Evolutionary conservation across 163 green algal genomes (phyloP).

Genomic region (Prototheca wickerhamii): DNA sequence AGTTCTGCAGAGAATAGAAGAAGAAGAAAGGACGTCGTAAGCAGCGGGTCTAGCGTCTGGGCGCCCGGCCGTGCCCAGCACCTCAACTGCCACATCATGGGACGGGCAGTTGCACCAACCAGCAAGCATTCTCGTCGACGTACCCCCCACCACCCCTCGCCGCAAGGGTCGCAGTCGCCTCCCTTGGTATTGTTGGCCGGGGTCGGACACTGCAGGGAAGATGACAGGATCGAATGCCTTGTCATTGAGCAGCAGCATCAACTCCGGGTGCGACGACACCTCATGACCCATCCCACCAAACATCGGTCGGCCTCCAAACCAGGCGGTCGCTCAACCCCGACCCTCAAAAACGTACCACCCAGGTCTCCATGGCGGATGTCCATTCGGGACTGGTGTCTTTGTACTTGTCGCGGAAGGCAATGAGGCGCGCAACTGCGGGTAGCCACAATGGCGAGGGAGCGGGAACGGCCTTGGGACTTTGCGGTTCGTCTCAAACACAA

Average conservation of each 20-base stretch:
- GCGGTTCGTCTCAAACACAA: too few species aligned
- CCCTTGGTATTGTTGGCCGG: background rate
- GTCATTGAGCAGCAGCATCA: too few species aligned
- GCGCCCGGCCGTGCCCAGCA: background rate
- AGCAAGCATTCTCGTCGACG: background rate
- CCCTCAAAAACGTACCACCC: background rate
- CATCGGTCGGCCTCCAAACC: too few species aligned
- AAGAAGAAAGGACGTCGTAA: background rate
- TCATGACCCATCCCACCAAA: too few species aligned
- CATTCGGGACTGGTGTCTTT: background rate
- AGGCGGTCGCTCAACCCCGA: too few species aligned
- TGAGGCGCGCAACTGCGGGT: background rate
- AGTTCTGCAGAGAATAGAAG: constrained; percentile 9
- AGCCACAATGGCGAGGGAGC: too few species aligned
- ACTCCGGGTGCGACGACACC: too few species aligned
- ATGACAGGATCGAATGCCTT: too few species aligned
- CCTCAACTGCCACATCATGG: background rate
- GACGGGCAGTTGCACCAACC: background rate
- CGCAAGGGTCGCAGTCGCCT: constrained; percentile 11
- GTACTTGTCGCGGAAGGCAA: constrained; percentile 4
- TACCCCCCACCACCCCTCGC: constrained; percentile 10
- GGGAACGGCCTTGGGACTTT: too few species aligned
- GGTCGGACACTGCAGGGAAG: constrained; percentile 4
- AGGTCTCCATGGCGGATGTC: background rate
- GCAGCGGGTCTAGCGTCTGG: background rate